These are phyloP conservation scores for Teratosphaeria destructans DNA, from an alignment of 2,329 filamentous ascomycete species.

Conservation along the genomic window DNA sequence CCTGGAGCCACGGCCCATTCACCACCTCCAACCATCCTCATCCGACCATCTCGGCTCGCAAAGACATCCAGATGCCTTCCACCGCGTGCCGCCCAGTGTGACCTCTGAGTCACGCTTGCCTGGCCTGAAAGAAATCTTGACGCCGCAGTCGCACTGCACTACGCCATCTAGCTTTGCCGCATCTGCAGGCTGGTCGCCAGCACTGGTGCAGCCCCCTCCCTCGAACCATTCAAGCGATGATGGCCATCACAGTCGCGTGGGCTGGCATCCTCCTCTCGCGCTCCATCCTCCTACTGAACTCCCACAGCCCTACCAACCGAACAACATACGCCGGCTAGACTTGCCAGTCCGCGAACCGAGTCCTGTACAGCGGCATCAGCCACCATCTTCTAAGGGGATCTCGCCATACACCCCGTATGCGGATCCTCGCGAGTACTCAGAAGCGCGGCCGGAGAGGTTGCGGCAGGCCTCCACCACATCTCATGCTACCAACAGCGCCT, in stretches of 20 bases:
- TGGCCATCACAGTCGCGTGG: conserved; percentile 7
- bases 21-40: conserved; percentile 9
- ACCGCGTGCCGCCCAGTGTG: conserved; percentile 7
- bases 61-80: conserved; percentile 11
- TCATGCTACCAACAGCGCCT: conserved; percentile 14
- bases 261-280: conserved; percentile 14
- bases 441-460: conserved; percentile 10
- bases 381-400: conserved; percentile 4
- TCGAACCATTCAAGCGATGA: conserved; percentile 9
- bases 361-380: conserved; percentile 14
- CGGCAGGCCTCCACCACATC: conserved; percentile 14
- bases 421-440: conserved; percentile 14
- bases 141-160: conserved; percentile 8
- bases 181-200: background rate
- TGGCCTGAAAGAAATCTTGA: conserved; percentile 21
- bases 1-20: conserved; percentile 16
- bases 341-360: conserved; percentile 21
- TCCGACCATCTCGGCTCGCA: conserved; percentile 8
- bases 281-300: conserved; percentile 10
- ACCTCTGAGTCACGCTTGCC: conserved; percentile 17
- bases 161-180: conserved; percentile 6
- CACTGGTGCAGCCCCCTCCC: conserved; percentile 1
- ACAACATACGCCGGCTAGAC: conserved; percentile 12
- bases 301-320: conserved; percentile 6
- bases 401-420: conserved; percentile 16